Evolutionary conservation across 495 filamentous ascomycete genomes (phyloP).

Genomic region (Penicillium coffeae): DNA sequence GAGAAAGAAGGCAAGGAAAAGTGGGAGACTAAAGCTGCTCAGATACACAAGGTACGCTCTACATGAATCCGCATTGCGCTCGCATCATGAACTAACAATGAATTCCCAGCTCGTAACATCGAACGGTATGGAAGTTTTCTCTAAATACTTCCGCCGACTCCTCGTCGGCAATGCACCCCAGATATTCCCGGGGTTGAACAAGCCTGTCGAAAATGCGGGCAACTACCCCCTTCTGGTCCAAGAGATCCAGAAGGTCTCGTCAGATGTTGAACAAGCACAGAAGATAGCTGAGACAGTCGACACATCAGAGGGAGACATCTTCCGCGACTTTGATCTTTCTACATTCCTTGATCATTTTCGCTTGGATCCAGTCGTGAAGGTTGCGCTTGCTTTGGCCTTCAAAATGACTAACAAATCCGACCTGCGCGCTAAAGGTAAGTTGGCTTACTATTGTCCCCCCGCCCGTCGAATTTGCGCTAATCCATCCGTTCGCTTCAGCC

Average conservation of each 20-base stretch:
- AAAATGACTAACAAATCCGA: slow-evolving; percentile 74
- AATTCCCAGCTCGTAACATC: slow-evolving; percentile 74
- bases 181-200: slow-evolving; percentile 73
- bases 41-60: slow-evolving; percentile 78
- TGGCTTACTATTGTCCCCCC: background rate
- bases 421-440: slow-evolving; percentile 81
- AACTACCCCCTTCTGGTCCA: slow-evolving; percentile 77
- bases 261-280: slow-evolving; percentile 73
- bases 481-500: slow-evolving; percentile 50
- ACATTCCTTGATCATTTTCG: slow-evolving; percentile 93
- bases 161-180: slow-evolving; percentile 78
- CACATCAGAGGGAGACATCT: slow-evolving; percentile 79
- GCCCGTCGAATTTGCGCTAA: slow-evolving; percentile 11
- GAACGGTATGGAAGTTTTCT: slow-evolving; percentile 94
- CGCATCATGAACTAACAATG: slow-evolving; percentile 10
- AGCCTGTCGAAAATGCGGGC: slow-evolving; percentile 66
- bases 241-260: slow-evolving; percentile 80
- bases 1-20: slow-evolving; percentile 85
- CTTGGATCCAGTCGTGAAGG: slow-evolving; percentile 80
- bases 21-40: slow-evolving; percentile 90
- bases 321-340: slow-evolving; percentile 88
- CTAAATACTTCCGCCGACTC: slow-evolving; percentile 86
- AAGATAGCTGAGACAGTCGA: slow-evolving; percentile 94
- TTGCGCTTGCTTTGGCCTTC: slow-evolving; percentile 83
- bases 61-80: background rate